Evolutionary conservation across 306 rosid species (phyloP), one percentile per base, ranked within the genome.

Genomic region (Inga leiocalycina): DNA sequence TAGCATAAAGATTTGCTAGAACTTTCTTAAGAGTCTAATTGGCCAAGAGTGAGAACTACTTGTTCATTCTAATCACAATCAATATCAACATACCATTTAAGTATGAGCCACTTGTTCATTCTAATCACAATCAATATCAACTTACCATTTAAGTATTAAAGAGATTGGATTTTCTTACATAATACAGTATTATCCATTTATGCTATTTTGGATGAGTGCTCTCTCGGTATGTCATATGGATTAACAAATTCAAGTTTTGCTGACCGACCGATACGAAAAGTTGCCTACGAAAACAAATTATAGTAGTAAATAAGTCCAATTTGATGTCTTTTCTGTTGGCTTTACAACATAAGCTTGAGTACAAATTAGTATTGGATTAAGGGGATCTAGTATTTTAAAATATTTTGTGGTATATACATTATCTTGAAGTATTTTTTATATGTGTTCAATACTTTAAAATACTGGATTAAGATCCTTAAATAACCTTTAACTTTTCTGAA

Each of bases 21-120:
- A 44, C 54, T 44, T 69, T 4, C 17, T 20, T 56, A 22, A 57
- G 52, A 75, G 72, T 70, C 48, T 19, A 51, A 68, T 52, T 73
- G 37, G 68, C 68, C 59, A 86, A n/a, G 34, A 79, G 59, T 27
- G 49, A 19, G 22, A 5, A 15, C 46, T 52, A 19, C 75, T 70
- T 41, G 51, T 43, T 41, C 75, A 10, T 70, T 24, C 46, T 37
- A 37, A 68, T 17, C 46, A 17, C 48, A 6, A 35, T 68, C 46
- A 37, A 68, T 37, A 6, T 13, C 8, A 6, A 15, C 8, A 20
- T 52, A 17, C 1, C 14, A 48, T 20, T 20, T 20, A 20, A 56
- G 11, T 56, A 20, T 32, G 34, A 32, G 34, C 34, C 3, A 32
- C 34, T 32, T 32, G 34, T 32, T 32, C 34, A 32, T 32, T 32